A percentile compares a stretch with the other conserved stretches of the same genome.
These are phyloP conservation scores for Coemansia sp. DNA, from an alignment of 192 early-diverging fungal species.

Conservation along the genomic window DNA sequence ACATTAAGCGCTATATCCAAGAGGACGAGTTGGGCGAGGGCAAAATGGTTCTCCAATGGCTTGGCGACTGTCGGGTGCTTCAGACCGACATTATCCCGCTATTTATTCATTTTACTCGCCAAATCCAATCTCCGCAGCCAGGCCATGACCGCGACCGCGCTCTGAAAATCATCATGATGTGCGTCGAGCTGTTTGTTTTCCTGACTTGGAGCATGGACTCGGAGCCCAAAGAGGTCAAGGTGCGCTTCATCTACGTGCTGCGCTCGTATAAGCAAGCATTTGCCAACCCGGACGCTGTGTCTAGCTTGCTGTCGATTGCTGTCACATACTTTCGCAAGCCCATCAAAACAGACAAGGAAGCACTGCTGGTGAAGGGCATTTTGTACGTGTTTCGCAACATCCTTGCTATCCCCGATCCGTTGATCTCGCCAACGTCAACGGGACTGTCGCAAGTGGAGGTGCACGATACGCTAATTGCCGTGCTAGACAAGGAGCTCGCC, in stretches of 20 bases:
- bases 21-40: constrained; percentile 62
- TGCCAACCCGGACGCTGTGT: constrained; percentile 22
- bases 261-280: constrained; percentile 74
- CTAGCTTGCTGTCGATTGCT: constrained; percentile 21
- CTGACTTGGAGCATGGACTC: constrained; percentile 81
- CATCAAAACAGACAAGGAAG: constrained; percentile 19
- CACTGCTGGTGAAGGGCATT: constrained; percentile 51
- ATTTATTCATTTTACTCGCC: constrained; percentile 48
- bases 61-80: constrained; percentile 74
- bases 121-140: constrained; percentile 14
- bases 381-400: constrained; percentile 77
- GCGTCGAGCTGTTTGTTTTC: constrained; percentile 81
- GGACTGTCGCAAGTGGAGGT: constrained; percentile 56
- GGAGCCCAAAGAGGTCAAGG: constrained; percentile 39
- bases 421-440: constrained; percentile 54
- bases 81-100: constrained; percentile 77
- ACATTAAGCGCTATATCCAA: constrained; percentile 82
- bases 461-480: constrained; percentile 61
- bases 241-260: constrained; percentile 53
- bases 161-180: constrained; percentile 28
- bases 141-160: constrained; percentile 17
- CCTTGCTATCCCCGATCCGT: constrained; percentile 71
- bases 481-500: constrained; percentile 58
- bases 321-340: constrained; percentile 28
- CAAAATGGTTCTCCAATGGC: constrained; percentile 58